Percentiles rank a stretch among this genome's conserved stretches.
Evolutionary conservation across 1,284 basidiomycete genomes (phyloP).

Genomic region (Trichosporon faecale): DNA sequence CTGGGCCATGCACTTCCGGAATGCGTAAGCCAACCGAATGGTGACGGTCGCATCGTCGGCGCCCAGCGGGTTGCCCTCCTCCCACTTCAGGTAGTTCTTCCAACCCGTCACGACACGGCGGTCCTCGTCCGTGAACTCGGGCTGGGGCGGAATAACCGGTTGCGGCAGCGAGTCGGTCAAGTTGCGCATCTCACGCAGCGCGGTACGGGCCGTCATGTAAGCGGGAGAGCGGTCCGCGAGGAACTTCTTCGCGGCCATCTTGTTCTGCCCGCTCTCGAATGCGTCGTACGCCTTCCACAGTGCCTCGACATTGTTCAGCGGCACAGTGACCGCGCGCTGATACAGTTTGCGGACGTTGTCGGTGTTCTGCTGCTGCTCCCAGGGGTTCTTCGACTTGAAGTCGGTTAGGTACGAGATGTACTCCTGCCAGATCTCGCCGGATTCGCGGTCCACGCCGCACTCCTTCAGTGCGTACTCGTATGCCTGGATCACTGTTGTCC

Average conservation of each 20-base stretch:
- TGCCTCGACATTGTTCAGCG: slow-evolving; percentile 85
- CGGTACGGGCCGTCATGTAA: slow-evolving; percentile 90
- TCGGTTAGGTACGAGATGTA: slow-evolving; percentile 79
- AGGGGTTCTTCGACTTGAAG: slow-evolving; percentile 72
- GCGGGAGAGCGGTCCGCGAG: slow-evolving; percentile 75
- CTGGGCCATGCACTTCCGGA: slow-evolving; percentile 73
- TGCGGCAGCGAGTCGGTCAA: slow-evolving; percentile 65
- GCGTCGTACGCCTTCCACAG: slow-evolving; percentile 94
- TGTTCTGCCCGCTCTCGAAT: slow-evolving; percentile 88
- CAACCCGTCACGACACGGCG: slow-evolving; percentile 74
- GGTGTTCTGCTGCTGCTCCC: slow-evolving; percentile 96
- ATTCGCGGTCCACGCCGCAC: slow-evolving; percentile 68
- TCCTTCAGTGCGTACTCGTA: slow-evolving; percentile 92
- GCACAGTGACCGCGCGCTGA: slow-evolving; percentile 89
- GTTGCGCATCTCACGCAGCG: slow-evolving; percentile 72
- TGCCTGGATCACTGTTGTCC: slow-evolving; percentile 75
- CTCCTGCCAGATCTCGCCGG: slow-evolving; percentile 60
- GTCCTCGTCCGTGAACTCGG: slow-evolving; percentile 71
- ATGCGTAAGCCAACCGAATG: slow-evolving; percentile 73
- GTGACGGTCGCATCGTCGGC: slow-evolving; percentile 69
- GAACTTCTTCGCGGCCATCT: slow-evolving; percentile 90
- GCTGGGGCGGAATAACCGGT: slow-evolving; percentile 65
- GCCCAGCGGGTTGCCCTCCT: slow-evolving; percentile 86
- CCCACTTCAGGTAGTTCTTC: slow-evolving; percentile 92
- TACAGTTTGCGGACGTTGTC: slow-evolving; percentile 87